These are phyloP conservation scores for Neofusicoccum sp. DNA, from an alignment of 2,329 filamentous ascomycete species.

Conservation along the genomic window DNA sequence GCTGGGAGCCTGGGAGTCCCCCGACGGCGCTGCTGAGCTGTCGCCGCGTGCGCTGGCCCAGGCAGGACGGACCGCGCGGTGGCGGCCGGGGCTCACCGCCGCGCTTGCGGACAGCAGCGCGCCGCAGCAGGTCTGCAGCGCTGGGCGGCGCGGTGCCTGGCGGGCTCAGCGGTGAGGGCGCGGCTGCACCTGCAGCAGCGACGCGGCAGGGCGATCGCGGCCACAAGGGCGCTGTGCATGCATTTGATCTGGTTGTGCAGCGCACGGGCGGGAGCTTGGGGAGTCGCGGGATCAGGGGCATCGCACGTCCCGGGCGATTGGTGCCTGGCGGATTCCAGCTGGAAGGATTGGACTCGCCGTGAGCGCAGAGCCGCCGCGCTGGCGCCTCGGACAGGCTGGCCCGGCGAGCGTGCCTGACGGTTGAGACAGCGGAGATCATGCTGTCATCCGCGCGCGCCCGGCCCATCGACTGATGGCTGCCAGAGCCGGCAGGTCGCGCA, in stretches of 20 bases:
- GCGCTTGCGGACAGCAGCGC: no score
- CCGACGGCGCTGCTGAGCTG: neutral
- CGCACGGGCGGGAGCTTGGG: neutral
- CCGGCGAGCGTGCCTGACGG: conserved; percentile 5
- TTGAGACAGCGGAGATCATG: conserved; percentile 3
- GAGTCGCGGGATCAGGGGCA: neutral
- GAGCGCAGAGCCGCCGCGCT: conserved; percentile 11
- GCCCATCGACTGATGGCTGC: neutral
- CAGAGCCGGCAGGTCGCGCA: neutral
- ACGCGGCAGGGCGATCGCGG: neutral
- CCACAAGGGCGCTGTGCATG: conserved; percentile 4
- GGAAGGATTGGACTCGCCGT: neutral
- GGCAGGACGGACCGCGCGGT: conserved; percentile 1
- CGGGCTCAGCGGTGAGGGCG: conserved; percentile 2
- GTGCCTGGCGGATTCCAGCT: conserved; percentile 16
- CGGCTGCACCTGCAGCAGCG: neutral
- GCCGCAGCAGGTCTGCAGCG: no score
- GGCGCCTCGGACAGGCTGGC: neutral
- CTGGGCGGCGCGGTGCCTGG: neutral
- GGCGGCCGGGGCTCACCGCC: neutral
- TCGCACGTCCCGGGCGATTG: conserved; percentile 12
- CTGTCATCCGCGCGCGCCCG: conserved; percentile 9
- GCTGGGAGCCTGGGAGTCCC: neutral
- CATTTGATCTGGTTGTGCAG: conserved; percentile 13
- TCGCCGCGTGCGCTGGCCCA: conserved; percentile 7